Base-by-base conservation (phyloP, 148 eudicot genomes). In the Simmondsia chinensis region DNA sequence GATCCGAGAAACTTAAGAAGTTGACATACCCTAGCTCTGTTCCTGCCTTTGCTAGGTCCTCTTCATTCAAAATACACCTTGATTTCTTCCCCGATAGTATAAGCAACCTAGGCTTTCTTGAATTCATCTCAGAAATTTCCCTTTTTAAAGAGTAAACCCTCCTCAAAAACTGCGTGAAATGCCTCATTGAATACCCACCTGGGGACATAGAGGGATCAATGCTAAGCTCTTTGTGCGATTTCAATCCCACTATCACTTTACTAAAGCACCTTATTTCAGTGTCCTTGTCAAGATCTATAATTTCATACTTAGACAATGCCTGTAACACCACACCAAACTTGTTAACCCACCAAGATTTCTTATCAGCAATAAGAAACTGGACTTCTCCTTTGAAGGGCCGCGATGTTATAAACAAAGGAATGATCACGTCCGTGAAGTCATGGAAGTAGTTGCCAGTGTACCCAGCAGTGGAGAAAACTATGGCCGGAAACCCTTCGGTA, bases 241-340 rank as follows among this genome's bases (percentile, higher is more conserved):
- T 64, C 9, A 86, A 75, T 22, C 93, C 87, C 3, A 78, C 51
- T n/a, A 73, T 38, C 39, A 60, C 33, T 9, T 61, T 60, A 1
- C 64, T 51, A 27, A 77, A 86, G 46, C 95, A 86, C 26, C 65
- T 64, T 0, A 62, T 66, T 10, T 45, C 51, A 3, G 43, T 32
- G 40, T 74, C 66, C 5, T 9, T 48, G 14, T 68, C 74, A 9
- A 76, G 57, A 37, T 78, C 79, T 0, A 71, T 62, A 9, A 63
- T 44, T 1, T 64, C 52, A 12, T 78, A 66, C 1, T 60, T 61
- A 1, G 96, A 72, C 43, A 87, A 38, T 7, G 59, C 64, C 11
- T 69, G 30, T 0, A 82, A 16, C 2, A 79, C 8, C 5, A n/a
- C 9, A 8, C n/a, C 14, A 41, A 49, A 72, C 37, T 74, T 73